Evolutionary conservation across 2,329 filamentous ascomycete species (phyloP), one percentile per base, ranked within the genome.

Genomic region (Aspergillus viridinutans): DNA sequence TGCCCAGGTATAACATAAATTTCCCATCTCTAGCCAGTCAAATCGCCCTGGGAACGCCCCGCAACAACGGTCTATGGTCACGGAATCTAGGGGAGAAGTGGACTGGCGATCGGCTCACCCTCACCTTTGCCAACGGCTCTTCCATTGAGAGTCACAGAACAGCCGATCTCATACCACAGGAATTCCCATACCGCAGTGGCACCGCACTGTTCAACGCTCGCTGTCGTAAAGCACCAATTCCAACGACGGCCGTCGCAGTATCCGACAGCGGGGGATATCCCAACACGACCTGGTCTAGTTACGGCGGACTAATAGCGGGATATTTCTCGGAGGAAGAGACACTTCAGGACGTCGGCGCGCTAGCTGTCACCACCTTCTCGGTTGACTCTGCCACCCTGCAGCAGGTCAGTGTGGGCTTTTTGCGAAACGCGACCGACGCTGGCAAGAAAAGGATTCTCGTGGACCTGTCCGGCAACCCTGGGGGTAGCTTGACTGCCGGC

Each of bases 381-480:
- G 63, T 63, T 7, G 52, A 62, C 23, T 38, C 64, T 12, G 59
- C 62, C 2, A 58, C 61, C 28, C 29, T 53, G 7, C 20, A 40
- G 10, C 35, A 32, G 20, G 26, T 48, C 10, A 43, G 23, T 8
- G 43, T 29, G 29, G 53, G 68, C 10, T 71, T 71, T 52, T 38
- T 71, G 21, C 55, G 61, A 6, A 68, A 69, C 38, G 68, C 64
- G 53, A 65, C 63, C 14, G 51, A 53, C 1, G 73, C 74, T 1
- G 76, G 78, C 2, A 85, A 85, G 67, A 82, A 75, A n/a, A 85
- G 83, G 67, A 74, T 90, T 4, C 77, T 90, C 29, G 81, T 90
- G 57, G 87, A 90, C 60, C 66, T 89, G 6, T 79, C 82, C 3
- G 78, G 75, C 2, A 90, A 90, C 61, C 76, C 75, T 0, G 87